Evolutionary conservation across 2,329 filamentous ascomycete genomes (phyloP).

Genomic region (Alternaria postmessia): DNA sequence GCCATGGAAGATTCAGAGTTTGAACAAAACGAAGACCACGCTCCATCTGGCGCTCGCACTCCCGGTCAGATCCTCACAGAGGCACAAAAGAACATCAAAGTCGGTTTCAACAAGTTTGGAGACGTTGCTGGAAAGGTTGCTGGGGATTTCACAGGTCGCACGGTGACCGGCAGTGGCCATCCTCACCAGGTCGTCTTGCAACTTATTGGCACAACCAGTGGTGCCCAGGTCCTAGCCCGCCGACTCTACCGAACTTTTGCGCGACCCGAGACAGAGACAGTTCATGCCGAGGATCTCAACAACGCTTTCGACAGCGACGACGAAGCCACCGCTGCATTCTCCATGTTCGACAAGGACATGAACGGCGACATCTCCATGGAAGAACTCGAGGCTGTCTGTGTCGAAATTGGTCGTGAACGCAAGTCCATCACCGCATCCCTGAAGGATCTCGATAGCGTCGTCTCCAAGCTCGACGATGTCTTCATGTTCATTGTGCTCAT

Average conservation of each 20-base stretch:
- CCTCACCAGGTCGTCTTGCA: slow-evolving; percentile 85
- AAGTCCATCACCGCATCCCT: slow-evolving; percentile 94
- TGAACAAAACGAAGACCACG: slow-evolving; percentile 60
- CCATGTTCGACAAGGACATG: slow-evolving; percentile 94
- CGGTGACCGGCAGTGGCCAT: slow-evolving; percentile 73
- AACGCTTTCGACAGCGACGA: slow-evolving; percentile 81
- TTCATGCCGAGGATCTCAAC: slow-evolving; percentile 79
- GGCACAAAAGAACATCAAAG: slow-evolving; percentile 76
- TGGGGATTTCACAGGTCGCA: slow-evolving; percentile 86
- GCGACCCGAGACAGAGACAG: slow-evolving; percentile 75
- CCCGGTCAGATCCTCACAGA: slow-evolving; percentile 75
- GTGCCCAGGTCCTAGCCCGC: slow-evolving; percentile 84
- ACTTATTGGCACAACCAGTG: slow-evolving; percentile 74
- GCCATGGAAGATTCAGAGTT: slow-evolving; percentile 79
- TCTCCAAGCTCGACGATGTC: slow-evolving; percentile 86
- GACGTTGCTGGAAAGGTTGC: slow-evolving; percentile 86
- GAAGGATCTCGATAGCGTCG: slow-evolving; percentile 93
- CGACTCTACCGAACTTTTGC: slow-evolving; percentile 88
- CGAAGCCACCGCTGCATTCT: slow-evolving; percentile 87
- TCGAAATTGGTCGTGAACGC: slow-evolving; percentile 92
- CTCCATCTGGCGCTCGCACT: slow-evolving; percentile 71
- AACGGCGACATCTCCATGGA: slow-evolving; percentile 97
- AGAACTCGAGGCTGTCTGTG: slow-evolving; percentile 89
- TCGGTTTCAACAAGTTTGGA: slow-evolving; percentile 80
- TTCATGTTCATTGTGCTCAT: slow-evolving; percentile 86